A percentile compares a stretch with the other conserved stretches of the same genome.
phyloP scores from a whole-genome alignment of 805 yeast species.

The Wickerhamiella shivajii region DNA sequence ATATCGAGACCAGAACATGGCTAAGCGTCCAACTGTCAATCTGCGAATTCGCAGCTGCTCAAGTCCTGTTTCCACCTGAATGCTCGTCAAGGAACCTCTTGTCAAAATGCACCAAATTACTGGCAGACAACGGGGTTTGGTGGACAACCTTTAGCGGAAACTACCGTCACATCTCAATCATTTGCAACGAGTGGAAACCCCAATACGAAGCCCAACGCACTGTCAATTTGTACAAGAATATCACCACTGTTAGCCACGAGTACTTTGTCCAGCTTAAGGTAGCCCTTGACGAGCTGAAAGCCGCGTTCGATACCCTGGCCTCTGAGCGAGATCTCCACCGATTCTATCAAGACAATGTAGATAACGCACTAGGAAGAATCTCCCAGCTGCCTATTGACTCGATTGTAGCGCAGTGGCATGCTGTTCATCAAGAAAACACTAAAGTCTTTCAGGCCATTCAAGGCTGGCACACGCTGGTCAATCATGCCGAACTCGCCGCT shows the following conservation, averaged over 20 bases:
- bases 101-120: slow-evolving; percentile 14
- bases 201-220: slow-evolving; percentile 13
- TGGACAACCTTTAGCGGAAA: slow-evolving; percentile 66
- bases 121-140: slow-evolving; percentile 32
- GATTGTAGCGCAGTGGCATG: too few relatives aligned
- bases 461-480: too few relatives aligned
- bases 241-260: background rate
- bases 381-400: too few relatives aligned
- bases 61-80: slow-evolving; percentile 16
- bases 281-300: slow-evolving; percentile 1
- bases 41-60: slow-evolving; percentile 23
- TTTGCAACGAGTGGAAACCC: slow-evolving; percentile 29
- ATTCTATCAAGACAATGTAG: too few relatives aligned
- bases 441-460: too few relatives aligned
- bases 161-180: slow-evolving; percentile 36
- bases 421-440: too few relatives aligned
- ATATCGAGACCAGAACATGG: slow-evolving; percentile 14
- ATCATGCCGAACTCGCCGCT: too few relatives aligned
- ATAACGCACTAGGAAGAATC: too few relatives aligned
- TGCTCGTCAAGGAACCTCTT: slow-evolving; percentile 12
- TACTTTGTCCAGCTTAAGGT: background rate
- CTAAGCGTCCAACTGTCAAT: slow-evolving; percentile 18
- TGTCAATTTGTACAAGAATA: slow-evolving; percentile 9
- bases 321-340: too few relatives aligned
- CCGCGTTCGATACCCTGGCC: background rate